Evolutionary conservation across 345 rosid genomes (phyloP), one percentile per base, ranked within the genome.

Genomic region (Eucalyptus erythrocorys): DNA sequence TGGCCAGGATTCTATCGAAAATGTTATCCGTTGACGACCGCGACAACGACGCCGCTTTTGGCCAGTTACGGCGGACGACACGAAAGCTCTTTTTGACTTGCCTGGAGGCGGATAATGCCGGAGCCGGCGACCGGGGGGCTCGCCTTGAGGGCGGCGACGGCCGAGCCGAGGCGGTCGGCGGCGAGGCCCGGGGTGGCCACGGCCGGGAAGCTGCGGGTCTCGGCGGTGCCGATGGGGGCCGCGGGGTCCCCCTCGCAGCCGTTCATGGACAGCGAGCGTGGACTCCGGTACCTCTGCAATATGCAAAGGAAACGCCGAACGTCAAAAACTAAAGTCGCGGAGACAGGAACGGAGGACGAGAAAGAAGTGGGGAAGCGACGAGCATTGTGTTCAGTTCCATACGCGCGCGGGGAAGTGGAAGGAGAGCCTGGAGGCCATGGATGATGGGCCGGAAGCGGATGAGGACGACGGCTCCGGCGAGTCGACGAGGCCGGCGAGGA

Each of bases 51-150:
- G 43, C 24, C 13, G 43, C 47, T 32, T 26, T 8, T 48, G 12
- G 47, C 30, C 17, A 10, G 3, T 19, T 19, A 7, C 37, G 1
- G 87, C 42, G 17, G 42, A 24, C 30, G 42, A 34, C 5, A 26
- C 64, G 13, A 15, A 64, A 21, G 22, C 42, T 13, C 49, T 13
- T 40, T 40, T 76, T 6, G 84, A 76, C 84, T 76, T 76, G 94
- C 99, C 95, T 97, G 96, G 24, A 97, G 93, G 30, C 99, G 96
- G 86, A 96, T 89, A 86, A 97, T 94, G 71, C 99, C 99, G 43
- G 99, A 97, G 89, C 92, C 66, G 79, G 87, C 86, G 49, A 84
- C 88, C 53, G 98, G 96, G 24, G 95, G 97, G 49, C 89, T 89
- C 55, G 91, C 89, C 90, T 91, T 94, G 87, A 95, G 87, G 42